Conservation (phyloP, 2,329 filamentous ascomycete genomes). For the Neofusicoccum cordaticola region DNA sequence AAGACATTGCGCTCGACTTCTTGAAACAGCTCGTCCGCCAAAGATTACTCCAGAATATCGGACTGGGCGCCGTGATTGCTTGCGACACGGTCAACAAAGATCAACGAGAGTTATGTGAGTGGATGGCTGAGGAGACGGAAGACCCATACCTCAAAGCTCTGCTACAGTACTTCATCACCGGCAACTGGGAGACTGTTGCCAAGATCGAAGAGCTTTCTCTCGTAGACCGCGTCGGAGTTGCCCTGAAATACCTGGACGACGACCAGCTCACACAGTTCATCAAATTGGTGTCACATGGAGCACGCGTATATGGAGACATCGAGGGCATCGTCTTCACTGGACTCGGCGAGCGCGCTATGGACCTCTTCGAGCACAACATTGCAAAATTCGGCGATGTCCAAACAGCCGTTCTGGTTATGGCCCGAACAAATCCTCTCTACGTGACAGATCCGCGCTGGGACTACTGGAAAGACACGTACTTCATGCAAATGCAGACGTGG, state of each 20-base stretch:
- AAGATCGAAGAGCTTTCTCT: constrained; percentile 71
- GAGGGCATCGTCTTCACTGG: constrained; percentile 77
- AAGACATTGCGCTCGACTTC: constrained; percentile 65
- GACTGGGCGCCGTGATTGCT: constrained; percentile 48
- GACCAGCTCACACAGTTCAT: constrained; percentile 44
- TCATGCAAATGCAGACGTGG: constrained; percentile 69
- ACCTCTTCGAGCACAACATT: constrained; percentile 73
- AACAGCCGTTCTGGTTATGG: constrained; percentile 71
- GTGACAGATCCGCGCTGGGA: constrained; percentile 73
- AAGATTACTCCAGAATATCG: constrained; percentile 59
- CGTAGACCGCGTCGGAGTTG: constrained; percentile 70
- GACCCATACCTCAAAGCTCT: constrained; percentile 80
- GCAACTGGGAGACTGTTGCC: constrained; percentile 72
- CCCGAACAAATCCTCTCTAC: constrained; percentile 71
- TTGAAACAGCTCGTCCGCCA: constrained; percentile 67
- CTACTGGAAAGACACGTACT: constrained; percentile 73
- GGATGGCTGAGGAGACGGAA: constrained; percentile 63
- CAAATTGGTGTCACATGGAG: constrained; percentile 54
- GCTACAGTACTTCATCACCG: constrained; percentile 72
- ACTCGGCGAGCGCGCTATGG: constrained; percentile 68
- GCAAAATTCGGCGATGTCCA: constrained; percentile 75
- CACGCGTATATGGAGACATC: constrained; percentile 66
- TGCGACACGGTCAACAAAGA: constrained; percentile 52
- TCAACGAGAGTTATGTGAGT: constrained; percentile 60
- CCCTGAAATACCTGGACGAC: constrained; percentile 67